A percentile compares a stretch with the other conserved stretches of the same genome.
Evolutionary conservation across 805 yeast genomes (phyloP).

Genomic region (Yarrowia deformans): DNA sequence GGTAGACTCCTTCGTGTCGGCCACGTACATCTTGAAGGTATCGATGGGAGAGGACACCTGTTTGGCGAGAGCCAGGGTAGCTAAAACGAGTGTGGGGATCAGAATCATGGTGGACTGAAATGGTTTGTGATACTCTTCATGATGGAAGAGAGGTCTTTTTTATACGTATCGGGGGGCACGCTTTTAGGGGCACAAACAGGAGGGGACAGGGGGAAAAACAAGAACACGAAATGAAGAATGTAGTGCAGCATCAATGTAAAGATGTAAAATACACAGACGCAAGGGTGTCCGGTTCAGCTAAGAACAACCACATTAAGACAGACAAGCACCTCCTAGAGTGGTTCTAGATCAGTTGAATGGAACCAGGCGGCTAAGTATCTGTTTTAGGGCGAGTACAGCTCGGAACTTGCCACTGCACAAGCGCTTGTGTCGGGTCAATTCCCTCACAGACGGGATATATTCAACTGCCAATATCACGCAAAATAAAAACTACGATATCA

Average conservation of each 20-base stretch:
- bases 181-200: background rate
- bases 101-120: background rate
- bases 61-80: conserved; percentile 14
- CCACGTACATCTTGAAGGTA: background rate
- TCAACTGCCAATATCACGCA: too few relatives aligned
- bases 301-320: too few relatives aligned
- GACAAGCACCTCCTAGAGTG: background rate
- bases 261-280: background rate
- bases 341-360: background rate
- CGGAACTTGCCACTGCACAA: too few relatives aligned
- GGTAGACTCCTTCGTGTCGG: background rate
- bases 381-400: too few relatives aligned
- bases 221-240: background rate
- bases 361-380: too few relatives aligned
- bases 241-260: background rate
- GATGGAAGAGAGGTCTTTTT: too few relatives aligned
- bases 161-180: too few relatives aligned
- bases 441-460: too few relatives aligned
- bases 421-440: too few relatives aligned
- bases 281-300: background rate
- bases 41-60: conserved; percentile 15
- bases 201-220: too few relatives aligned
- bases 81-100: conserved; percentile 11
- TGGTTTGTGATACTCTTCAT: background rate
- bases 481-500: background rate